Percentiles rank a stretch among this genome's conserved stretches.
These are phyloP conservation scores for Butyriboletus loyo DNA, from an alignment of 768 basidiomycete species.

Conservation along the genomic window DNA sequence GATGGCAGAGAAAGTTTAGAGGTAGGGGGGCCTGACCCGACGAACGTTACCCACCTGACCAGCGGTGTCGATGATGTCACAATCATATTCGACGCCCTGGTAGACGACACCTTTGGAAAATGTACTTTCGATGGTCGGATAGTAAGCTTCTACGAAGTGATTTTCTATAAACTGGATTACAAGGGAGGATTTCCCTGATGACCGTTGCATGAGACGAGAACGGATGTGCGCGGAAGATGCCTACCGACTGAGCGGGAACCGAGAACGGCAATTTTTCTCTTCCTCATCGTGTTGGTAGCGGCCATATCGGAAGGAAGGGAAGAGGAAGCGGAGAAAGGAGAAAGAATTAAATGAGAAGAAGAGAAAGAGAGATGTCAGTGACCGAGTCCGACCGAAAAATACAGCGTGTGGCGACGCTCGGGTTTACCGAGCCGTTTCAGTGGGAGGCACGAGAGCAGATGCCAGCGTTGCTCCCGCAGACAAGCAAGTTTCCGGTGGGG, in stretches of 20 bases:
- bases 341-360: slow-evolving; percentile 7
- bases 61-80: slow-evolving; percentile 97
- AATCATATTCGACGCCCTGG: slow-evolving; percentile 89
- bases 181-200: slow-evolving; percentile 90
- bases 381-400: slow-evolving; percentile 18
- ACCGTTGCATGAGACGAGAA: slow-evolving; percentile 17
- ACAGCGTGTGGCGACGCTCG: slow-evolving; percentile 23
- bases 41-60: slow-evolving; percentile 68
- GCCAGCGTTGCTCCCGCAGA: slow-evolving; percentile 14
- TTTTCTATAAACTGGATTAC: slow-evolving; percentile 92
- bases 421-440: slow-evolving; percentile 32
- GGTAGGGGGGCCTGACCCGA: background rate
- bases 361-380: slow-evolving; percentile 14
- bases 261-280: slow-evolving; percentile 86
- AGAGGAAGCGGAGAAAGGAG: background rate
- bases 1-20: slow-evolving; percentile 3
- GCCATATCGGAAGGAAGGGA: slow-evolving; percentile 25
- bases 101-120: slow-evolving; percentile 82
- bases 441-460: slow-evolving; percentile 12
- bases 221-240: slow-evolving; percentile 21
- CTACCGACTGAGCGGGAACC: slow-evolving; percentile 87
- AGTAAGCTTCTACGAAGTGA: slow-evolving; percentile 88
- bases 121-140: slow-evolving; percentile 92
- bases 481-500: background rate
- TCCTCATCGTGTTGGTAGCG: slow-evolving; percentile 53